These are phyloP conservation scores for Alternaria ventricosa DNA, from an alignment of 2,329 filamentous ascomycete genomes.

Conservation along the genomic window DNA sequence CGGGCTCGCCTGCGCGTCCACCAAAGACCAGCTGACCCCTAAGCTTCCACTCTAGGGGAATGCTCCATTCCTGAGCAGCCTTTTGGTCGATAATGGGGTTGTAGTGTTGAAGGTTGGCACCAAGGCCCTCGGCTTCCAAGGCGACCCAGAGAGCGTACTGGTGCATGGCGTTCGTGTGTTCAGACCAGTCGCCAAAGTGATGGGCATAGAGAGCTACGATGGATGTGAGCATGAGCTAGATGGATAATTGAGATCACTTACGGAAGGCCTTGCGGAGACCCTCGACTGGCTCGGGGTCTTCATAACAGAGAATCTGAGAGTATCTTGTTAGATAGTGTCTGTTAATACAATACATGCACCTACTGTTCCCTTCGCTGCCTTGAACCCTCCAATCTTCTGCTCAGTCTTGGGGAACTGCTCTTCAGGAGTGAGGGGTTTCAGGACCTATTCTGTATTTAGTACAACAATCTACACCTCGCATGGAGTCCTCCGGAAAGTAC, in stretches of 20 bases:
- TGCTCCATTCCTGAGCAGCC: constrained; percentile 71
- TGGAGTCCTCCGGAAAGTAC: background rate
- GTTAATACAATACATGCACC: constrained; percentile 38
- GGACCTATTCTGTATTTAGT: constrained; percentile 19
- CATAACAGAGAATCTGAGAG: constrained; percentile 78
- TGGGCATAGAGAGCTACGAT: constrained; percentile 69
- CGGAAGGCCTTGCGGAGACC: constrained; percentile 70
- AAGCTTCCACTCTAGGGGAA: constrained; percentile 77
- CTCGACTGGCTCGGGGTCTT: constrained; percentile 73
- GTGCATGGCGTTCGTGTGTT: constrained; percentile 81
- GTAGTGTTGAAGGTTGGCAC: constrained; percentile 92
- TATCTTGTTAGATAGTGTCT: constrained; percentile 10
- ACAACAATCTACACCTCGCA: background rate
- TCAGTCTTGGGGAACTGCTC: constrained; percentile 66
- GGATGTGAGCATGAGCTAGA: background rate
- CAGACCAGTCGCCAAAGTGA: constrained; percentile 77
- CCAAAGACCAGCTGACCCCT: constrained; percentile 88
- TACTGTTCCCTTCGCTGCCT: constrained; percentile 77
- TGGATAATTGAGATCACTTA: background rate
- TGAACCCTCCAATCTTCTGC: constrained; percentile 65
- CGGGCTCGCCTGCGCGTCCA: constrained; percentile 60
- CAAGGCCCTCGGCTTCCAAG: constrained; percentile 82
- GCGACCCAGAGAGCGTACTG: constrained; percentile 83
- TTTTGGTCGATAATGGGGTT: constrained; percentile 82
- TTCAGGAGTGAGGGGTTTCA: constrained; percentile 72